A percentile compares a stretch with the other conserved stretches of the same genome.
Evolutionary conservation across 345 rosid species (phyloP).

Genomic region (Eucalyptus decipiens): DNA sequence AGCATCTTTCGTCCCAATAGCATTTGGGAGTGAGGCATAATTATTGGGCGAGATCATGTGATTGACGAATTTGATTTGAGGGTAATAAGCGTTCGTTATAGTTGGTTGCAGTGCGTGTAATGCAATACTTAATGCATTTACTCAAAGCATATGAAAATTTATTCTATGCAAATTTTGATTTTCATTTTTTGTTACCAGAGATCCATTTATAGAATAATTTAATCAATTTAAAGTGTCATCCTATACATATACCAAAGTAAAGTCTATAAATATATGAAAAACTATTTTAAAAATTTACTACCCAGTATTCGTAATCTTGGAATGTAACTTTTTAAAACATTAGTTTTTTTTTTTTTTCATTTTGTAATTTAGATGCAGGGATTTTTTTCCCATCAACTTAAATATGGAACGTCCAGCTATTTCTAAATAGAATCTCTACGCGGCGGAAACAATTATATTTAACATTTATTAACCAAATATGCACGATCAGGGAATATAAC

Average conservation of each 20-base stretch:
- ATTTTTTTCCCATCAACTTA: background rate
- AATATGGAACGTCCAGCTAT: background rate
- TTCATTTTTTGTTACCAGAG: no score
- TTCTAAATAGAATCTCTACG: background rate
- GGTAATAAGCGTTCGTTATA: background rate
- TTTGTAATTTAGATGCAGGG: background rate
- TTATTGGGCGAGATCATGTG: background rate
- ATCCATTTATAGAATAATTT: background rate
- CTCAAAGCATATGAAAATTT: background rate
- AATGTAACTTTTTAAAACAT: background rate
- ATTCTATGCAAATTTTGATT: no score
- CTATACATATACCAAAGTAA: background rate
- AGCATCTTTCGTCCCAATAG: background rate
- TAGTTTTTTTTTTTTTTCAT: background rate
- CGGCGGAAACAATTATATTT: background rate
- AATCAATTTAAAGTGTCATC: background rate
- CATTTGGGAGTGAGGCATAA: background rate
- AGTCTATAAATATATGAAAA: background rate
- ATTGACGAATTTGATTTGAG: background rate
- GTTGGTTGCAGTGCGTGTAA: background rate
- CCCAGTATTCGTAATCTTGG: background rate
- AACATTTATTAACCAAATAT: background rate
- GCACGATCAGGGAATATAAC: background rate
- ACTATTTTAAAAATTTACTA: background rate
- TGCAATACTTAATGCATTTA: background rate